Base-by-base conservation (phyloP, 345 rosid species). In the Citrus sp. region DNA sequence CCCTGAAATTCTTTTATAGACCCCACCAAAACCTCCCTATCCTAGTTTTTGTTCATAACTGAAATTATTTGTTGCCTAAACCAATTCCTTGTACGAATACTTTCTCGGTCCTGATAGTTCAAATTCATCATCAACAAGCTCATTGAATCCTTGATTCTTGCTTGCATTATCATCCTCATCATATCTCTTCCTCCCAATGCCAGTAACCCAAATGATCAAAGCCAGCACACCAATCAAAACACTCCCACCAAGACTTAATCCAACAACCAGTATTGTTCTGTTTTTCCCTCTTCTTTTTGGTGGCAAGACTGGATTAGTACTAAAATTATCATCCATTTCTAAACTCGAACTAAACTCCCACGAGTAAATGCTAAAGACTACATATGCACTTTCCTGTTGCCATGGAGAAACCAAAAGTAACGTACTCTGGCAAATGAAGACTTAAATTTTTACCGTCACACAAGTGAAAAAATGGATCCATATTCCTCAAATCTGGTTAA, bases 341-440 rank as follows among this genome's bases (percentile, higher is more conserved):
- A 35, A 65, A 21, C 14, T 30, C 9, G 81, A 64, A 38, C 4
- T 38, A 34, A 83, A 83, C 4, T 77, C 70, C 82, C 85, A 81
- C 0, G 82, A 77, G 10, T 72, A 63, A 54, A 86, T 18, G 2
- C 37, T 74, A 24, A 74, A 78, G 21, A 70, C 22, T 68, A 66
- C 85, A 37, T 37, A 37, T 7, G 40, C 5, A 7, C 24, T 32
- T 42, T 37, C 79, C 82, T 4, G 83, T 80, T 12, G 84, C 70
- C 22, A 80, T 77, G 7, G 83, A 81, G 77, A 86, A 81, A 30
- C 86, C 85, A 38, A 83, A 56, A 25, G 67, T 73, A 28, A 81
- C 85, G 0, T 38, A 37, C 38, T 37, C 38, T 37, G 38, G 38
- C 1, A 37, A 37, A 7, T 37, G 38, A 37, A 37, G 38, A 0